phyloP scores from a whole-genome alignment of 139 green algal genomes.

The Chlorella sp. region DNA sequence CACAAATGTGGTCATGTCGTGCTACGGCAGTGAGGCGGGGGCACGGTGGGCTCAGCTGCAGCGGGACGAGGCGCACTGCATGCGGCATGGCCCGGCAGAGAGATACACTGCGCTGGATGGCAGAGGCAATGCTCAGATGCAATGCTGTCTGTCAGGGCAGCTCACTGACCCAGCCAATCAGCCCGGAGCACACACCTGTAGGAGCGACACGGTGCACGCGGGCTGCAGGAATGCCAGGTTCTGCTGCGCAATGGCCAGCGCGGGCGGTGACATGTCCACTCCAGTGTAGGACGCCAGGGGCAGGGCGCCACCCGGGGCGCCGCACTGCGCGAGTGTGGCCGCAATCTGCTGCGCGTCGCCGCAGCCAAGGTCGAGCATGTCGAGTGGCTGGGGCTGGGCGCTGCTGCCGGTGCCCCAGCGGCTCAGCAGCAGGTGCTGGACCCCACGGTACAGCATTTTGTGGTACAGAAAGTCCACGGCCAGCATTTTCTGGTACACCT shows the following conservation, averaged over 20 bases:
- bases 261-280: conserved; percentile 6
- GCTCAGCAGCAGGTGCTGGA: not conserved
- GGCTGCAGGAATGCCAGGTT: conserved; percentile 15
- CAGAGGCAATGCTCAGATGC: too few species aligned
- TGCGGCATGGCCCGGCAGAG: too few species aligned
- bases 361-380: conserved; percentile 22
- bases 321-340: not conserved
- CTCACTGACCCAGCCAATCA: too few species aligned
- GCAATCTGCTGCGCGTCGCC: conserved; percentile 21
- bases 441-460: not conserved
- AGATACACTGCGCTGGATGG: too few species aligned
- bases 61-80: too few species aligned
- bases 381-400: not conserved
- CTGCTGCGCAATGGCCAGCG: not conserved
- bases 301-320: not conserved
- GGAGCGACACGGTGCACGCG: not conserved
- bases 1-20: conserved; percentile 16
- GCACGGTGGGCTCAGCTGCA: too few species aligned
- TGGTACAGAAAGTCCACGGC: conserved; percentile 1
- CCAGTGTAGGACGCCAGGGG: conserved; percentile 9
- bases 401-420: not conserved
- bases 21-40: not conserved
- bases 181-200: not conserved
- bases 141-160: too few species aligned
- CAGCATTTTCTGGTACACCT: conserved; percentile 25